These are phyloP conservation scores for Ploettnerulaceae sp. DNA, from an alignment of 2,329 filamentous ascomycete genomes.

Conservation along the genomic window DNA sequence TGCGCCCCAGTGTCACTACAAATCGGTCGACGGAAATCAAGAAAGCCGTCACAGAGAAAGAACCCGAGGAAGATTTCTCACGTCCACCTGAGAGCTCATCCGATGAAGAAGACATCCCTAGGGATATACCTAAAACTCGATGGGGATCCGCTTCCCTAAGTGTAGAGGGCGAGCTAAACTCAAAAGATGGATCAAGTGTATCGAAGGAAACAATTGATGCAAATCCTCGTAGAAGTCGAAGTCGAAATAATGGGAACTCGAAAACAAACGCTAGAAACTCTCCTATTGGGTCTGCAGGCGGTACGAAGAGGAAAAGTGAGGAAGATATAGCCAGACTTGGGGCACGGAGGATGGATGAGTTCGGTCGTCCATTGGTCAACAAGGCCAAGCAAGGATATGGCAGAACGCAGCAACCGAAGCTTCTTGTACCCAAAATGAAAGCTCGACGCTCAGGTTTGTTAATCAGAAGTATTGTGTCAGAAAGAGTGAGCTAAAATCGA, in stretches of 20 bases:
- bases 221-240: not conserved
- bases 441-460: too few relatives aligned
- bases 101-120: constrained; percentile 5
- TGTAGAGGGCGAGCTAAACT: too few relatives aligned
- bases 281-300: constrained; percentile 9
- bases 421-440: too few relatives aligned
- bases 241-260: not conserved
- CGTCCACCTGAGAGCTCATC: constrained; percentile 10
- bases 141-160: too few relatives aligned
- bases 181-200: not conserved
- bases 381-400: not conserved
- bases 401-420: not conserved
- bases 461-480: too few relatives aligned
- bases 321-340: constrained; percentile 15
- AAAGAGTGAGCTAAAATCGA: too few relatives aligned
- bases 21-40: constrained; percentile 1
- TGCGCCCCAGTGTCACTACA: constrained; percentile 7
- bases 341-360: constrained; percentile 17
- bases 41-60: not conserved
- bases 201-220: not conserved
- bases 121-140: too few relatives aligned
- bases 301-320: constrained; percentile 21
- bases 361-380: constrained; percentile 7
- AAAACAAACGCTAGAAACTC: not conserved
- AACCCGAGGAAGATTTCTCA: constrained; percentile 12